Conservation (phyloP, 2,329 filamentous ascomycete species). For the Verticillium alfalfae region DNA sequence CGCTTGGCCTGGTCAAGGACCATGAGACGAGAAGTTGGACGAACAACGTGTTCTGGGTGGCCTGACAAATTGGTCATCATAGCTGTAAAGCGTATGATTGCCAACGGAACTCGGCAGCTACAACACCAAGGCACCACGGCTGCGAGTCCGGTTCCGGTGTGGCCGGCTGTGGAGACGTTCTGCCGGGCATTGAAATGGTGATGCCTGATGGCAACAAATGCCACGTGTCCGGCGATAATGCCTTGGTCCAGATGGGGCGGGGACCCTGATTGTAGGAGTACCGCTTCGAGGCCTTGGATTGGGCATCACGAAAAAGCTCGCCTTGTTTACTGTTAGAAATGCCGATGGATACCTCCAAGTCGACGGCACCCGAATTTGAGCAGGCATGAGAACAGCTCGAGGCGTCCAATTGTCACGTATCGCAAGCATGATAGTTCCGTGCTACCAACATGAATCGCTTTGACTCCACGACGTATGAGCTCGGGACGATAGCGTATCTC, state of each 20-base stretch:
- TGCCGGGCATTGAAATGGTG: background rate
- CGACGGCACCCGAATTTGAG: too few species aligned
- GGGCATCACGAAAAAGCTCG: too few species aligned
- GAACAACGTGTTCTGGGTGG: background rate
- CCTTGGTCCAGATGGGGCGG: background rate
- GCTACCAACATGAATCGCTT: too few species aligned
- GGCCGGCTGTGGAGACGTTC: background rate
- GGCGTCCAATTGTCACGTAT: too few species aligned
- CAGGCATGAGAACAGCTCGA: too few species aligned
- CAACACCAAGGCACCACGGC: background rate
- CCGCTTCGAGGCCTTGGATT: background rate
- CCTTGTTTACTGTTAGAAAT: too few species aligned
- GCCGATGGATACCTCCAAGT: too few species aligned
- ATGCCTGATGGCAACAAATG: background rate
- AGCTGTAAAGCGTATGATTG: background rate
- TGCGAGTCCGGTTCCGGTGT: background rate
- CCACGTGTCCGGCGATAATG: background rate
- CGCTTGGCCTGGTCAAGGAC: background rate
- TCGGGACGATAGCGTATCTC: too few species aligned
- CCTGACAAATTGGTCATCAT: background rate
- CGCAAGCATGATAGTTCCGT: too few species aligned
- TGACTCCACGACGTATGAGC: too few species aligned
- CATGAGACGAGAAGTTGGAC: background rate
- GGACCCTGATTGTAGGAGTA: background rate
- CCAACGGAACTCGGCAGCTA: background rate